phyloP scores from a whole-genome alignment of 1,284 basidiomycete genomes.

The Ustilago lituana region DNA sequence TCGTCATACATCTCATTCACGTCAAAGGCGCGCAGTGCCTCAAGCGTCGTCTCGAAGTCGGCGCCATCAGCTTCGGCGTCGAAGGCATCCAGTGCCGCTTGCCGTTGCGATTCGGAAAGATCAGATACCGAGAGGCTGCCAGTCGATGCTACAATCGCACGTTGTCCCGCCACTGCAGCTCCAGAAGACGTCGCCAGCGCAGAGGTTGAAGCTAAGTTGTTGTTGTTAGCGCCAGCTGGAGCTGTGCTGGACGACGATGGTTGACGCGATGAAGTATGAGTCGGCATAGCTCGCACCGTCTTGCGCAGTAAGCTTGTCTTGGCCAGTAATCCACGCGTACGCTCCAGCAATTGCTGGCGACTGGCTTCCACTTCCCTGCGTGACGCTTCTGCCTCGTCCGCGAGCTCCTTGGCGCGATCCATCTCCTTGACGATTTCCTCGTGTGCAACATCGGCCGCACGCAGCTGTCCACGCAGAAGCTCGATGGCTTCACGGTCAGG shows the following conservation, averaged over 20 bases:
- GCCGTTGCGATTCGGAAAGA: conserved; percentile 47
- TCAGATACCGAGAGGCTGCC: conserved; percentile 39
- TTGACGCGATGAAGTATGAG: conserved; percentile 47
- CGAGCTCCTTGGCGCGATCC: conserved; percentile 51
- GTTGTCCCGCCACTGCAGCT: conserved; percentile 22
- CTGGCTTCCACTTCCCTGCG: conserved; percentile 43
- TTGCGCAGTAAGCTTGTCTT: conserved; percentile 39
- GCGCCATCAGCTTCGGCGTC: conserved; percentile 40
- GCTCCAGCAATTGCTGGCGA: conserved; percentile 49
- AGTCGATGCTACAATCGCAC: conserved; percentile 33
- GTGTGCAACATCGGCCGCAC: conserved; percentile 57
- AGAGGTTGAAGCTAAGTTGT: conserved; percentile 8
- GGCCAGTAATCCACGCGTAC: conserved; percentile 34
- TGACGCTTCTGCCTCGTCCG: conserved; percentile 46
- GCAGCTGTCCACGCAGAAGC: conserved; percentile 58
- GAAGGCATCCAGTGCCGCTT: conserved; percentile 50
- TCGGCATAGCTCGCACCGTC: conserved; percentile 49
- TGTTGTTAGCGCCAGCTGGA: conserved; percentile 4
- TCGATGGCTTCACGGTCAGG: conserved; percentile 45
- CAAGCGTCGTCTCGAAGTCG: conserved; percentile 62
- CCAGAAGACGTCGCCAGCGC: conserved; percentile 9
- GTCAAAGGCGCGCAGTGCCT: conserved; percentile 75
- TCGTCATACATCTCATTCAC: conserved; percentile 82
- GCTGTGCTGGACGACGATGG: conserved; percentile 22
- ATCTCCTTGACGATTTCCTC: conserved; percentile 56